Evolutionary conservation across 805 yeast genomes (phyloP), one percentile per base, ranked within the genome.

Genomic region (Brettanomyces bruxellensis): DNA sequence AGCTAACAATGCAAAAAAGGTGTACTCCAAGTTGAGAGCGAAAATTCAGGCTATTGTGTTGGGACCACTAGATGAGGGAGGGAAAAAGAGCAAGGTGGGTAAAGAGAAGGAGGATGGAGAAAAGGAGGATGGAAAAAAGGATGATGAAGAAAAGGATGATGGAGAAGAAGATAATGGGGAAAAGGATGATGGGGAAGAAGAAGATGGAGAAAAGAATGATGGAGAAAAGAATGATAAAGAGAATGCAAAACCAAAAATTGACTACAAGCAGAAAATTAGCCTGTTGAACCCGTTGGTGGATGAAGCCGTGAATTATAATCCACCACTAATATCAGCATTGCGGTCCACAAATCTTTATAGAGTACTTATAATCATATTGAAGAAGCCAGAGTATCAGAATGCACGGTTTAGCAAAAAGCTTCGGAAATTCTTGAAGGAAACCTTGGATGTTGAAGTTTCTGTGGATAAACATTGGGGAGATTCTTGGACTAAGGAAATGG

Each of bases 341-440:
- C 59, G 58, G 38, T 52, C 63, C 3, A 51, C 65, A 1, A 64
- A 63, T 14, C 41, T 70, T 8, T 56, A 57, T 35, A 67, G 63
- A 37, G 51, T 69, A 4, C 46, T 70, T 22, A 50, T 59, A 24
- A 53, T 57, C 22, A 53, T 68, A 8, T 52, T 70, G 47, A 66
- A 57, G 43, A 67, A 67, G 49, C 72, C 72, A 2, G 70, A 68
- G 47, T 49, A 58, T 23, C 48, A 57, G 18, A 37, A 47, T 0
- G 39, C 53, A 3, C 50, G 48, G 35, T 52, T 53, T 44, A 49
- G 49, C 18, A 52, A 47, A 36, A 54, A 52, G 32, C 47, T 60
- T 11, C 43, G 47, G 7, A 45, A 48, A 7, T 52, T 55, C 51
- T 58, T 65, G 39, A 4, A 45, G 2, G 47, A 52, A 5, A 57